phyloP scores from a whole-genome alignment of 2,329 filamentous ascomycete genomes.

The Herpomyces periplanetae region DNA sequence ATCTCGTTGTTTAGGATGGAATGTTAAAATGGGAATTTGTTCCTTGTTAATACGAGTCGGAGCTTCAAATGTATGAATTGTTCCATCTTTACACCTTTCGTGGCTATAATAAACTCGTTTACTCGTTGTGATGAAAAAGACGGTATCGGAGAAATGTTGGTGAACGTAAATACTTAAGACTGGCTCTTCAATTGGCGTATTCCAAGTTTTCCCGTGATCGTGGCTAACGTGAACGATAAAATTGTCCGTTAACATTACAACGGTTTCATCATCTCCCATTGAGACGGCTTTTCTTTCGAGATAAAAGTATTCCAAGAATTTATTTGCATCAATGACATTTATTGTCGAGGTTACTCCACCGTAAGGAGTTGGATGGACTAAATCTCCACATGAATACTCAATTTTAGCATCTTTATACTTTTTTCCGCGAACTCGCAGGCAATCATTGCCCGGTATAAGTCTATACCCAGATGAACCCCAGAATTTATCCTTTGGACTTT shows the following conservation, averaged over 20 bases:
- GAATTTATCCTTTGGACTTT: slow-evolving; percentile 28
- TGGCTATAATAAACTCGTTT: slow-evolving; percentile 37
- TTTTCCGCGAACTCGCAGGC: slow-evolving; percentile 15
- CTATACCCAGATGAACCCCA: slow-evolving; percentile 63
- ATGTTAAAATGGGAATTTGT: slow-evolving; percentile 18
- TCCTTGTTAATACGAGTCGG: slow-evolving; percentile 17
- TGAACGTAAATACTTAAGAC: slow-evolving; percentile 36
- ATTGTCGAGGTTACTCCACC: slow-evolving; percentile 23
- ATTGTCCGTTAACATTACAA: slow-evolving; percentile 18
- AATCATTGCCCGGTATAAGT: slow-evolving; percentile 29
- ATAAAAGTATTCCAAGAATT: slow-evolving; percentile 22
- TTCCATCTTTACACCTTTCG: slow-evolving; percentile 33
- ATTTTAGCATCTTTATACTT: slow-evolving; percentile 27
- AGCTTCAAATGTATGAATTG: slow-evolving; percentile 30
- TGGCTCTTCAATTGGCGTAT: slow-evolving; percentile 22
- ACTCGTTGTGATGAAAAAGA: slow-evolving; percentile 39
- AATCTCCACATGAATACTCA: slow-evolving; percentile 33
- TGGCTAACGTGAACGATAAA: slow-evolving; percentile 28
- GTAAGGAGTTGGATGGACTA: slow-evolving; percentile 14
- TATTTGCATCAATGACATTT: slow-evolving; percentile 19
- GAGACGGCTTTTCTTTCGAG: slow-evolving; percentile 18
- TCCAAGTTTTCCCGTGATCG: slow-evolving; percentile 67
- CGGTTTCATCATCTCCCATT: slow-evolving; percentile 22
- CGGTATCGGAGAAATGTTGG: slow-evolving; percentile 36
- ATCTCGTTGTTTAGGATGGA: slow-evolving; percentile 49